Conservation (phyloP, 768 basidiomycete species). For the Cubamyces lactineus region DNA sequence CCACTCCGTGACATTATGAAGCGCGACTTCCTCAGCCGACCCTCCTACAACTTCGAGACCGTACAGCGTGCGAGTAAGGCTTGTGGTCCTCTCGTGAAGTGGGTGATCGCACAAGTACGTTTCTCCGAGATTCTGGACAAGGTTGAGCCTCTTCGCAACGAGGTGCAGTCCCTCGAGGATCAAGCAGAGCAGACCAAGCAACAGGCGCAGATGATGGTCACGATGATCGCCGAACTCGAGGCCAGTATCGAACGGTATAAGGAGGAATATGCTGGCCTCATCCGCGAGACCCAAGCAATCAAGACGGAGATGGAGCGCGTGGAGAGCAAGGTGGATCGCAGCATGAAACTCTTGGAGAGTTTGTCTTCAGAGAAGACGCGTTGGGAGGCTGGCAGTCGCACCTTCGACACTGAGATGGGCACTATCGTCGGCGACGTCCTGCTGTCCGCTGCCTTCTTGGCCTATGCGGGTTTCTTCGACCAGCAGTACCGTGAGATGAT, state of each 20-base stretch:
- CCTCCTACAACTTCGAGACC: constrained; percentile 92
- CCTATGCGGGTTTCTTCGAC: constrained; percentile 98
- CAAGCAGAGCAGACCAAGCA: constrained; percentile 96
- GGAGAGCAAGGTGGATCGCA: constrained; percentile 94
- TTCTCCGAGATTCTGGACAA: constrained; percentile 98
- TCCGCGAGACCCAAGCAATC: constrained; percentile 96
- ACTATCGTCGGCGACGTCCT: constrained; percentile 98
- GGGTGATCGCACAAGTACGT: constrained; percentile 95
- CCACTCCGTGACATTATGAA: constrained; percentile 88
- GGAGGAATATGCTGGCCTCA: constrained; percentile 94
- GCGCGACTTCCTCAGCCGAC: constrained; percentile 87
- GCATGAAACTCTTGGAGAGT: constrained; percentile 92
- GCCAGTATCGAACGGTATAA: constrained; percentile 92
- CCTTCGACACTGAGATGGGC: constrained; percentile 97
- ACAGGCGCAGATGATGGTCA: constrained; percentile 86
- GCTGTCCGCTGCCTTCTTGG: constrained; percentile 93
- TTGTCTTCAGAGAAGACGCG: constrained; percentile 92
- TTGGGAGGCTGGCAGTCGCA: constrained; percentile 94
- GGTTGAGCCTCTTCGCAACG: constrained; percentile 94
- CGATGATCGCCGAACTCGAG: constrained; percentile 92
- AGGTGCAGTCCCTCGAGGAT: constrained; percentile 89
- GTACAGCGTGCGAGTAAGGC: constrained; percentile 96
- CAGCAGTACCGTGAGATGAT: constrained; percentile 96
- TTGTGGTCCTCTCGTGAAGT: constrained; percentile 97
- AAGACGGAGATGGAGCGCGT: constrained; percentile 98